Conservation (phyloP, 129 eudicot genomes). For the Solidago caesia region DNA sequence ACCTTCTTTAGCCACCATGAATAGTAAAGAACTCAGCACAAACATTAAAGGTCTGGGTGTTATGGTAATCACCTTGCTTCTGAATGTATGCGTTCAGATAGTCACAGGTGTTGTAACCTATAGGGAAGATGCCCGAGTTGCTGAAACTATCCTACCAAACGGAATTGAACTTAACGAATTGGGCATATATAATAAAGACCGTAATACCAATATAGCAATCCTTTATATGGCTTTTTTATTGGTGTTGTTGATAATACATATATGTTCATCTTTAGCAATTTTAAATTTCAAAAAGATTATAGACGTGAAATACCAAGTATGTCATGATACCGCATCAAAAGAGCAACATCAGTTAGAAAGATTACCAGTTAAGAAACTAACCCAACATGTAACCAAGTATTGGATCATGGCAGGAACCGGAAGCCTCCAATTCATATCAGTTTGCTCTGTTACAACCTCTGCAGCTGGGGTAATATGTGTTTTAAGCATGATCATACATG, state of each 20-base stretch:
- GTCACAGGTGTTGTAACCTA: too few relatives aligned
- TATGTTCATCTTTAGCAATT: conserved; percentile 20
- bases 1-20: too few relatives aligned
- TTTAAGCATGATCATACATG: not conserved
- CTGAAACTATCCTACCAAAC: too few relatives aligned
- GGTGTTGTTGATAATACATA: conserved; percentile 5
- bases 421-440: conserved; percentile 31
- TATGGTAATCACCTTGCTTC: too few relatives aligned
- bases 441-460: conserved; percentile 15
- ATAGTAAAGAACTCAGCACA: too few relatives aligned
- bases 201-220: too few relatives aligned
- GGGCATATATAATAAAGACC: too few relatives aligned
- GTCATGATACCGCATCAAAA: not conserved
- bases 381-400: conserved; percentile 13
- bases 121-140: too few relatives aligned
- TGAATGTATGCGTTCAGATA: conserved; percentile 25
- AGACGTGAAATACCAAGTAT: not conserved
- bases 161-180: too few relatives aligned
- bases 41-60: too few relatives aligned
- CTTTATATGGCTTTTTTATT: conserved; percentile 16
- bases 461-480: conserved; percentile 21
- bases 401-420: conserved; percentile 39
- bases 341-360: not conserved
- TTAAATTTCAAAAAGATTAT: conserved; percentile 14
- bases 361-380: conserved; percentile 9